Evolutionary conservation across 1,284 basidiomycete species (phyloP).

Genomic region (Ustilago bromivora): DNA sequence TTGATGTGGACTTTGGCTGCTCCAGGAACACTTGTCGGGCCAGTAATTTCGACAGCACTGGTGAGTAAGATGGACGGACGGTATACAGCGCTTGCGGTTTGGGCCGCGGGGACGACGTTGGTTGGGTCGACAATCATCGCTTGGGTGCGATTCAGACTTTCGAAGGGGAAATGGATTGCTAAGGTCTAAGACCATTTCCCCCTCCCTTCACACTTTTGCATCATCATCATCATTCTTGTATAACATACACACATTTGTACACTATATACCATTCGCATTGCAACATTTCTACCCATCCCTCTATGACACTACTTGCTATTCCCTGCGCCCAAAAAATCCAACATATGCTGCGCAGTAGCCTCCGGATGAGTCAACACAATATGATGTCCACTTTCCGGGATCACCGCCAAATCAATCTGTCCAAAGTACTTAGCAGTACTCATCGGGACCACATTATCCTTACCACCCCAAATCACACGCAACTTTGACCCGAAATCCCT

Average conservation of each 20-base stretch:
- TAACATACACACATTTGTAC: conserved; percentile 20
- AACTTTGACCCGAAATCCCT: conserved; percentile 28
- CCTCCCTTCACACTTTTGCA: not conserved
- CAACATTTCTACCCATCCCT: not conserved
- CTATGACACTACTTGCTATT: conserved; percentile 3
- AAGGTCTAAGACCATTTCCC: conserved; percentile 20
- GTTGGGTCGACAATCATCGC: conserved; percentile 35
- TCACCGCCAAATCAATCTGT: conserved; percentile 43
- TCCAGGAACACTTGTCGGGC: conserved; percentile 42
- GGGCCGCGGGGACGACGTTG: conserved; percentile 36
- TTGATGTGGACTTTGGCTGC: conserved; percentile 46
- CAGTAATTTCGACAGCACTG: conserved; percentile 38
- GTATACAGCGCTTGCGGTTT: conserved; percentile 43
- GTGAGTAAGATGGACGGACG: conserved; percentile 29
- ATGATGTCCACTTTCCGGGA: conserved; percentile 37
- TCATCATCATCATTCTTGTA: conserved; percentile 2
- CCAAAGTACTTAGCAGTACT: conserved; percentile 53
- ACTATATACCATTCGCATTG: conserved; percentile 16
- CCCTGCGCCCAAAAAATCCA: conserved; percentile 40
- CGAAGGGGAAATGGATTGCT: conserved; percentile 28
- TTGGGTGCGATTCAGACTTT: conserved; percentile 29
- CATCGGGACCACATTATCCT: conserved; percentile 50
- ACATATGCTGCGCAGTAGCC: conserved; percentile 39
- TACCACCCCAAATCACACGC: conserved; percentile 50
- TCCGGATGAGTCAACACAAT: conserved; percentile 46